phyloP scores from a whole-genome alignment of 768 basidiomycete genomes.

The Suillus spraguei region DNA sequence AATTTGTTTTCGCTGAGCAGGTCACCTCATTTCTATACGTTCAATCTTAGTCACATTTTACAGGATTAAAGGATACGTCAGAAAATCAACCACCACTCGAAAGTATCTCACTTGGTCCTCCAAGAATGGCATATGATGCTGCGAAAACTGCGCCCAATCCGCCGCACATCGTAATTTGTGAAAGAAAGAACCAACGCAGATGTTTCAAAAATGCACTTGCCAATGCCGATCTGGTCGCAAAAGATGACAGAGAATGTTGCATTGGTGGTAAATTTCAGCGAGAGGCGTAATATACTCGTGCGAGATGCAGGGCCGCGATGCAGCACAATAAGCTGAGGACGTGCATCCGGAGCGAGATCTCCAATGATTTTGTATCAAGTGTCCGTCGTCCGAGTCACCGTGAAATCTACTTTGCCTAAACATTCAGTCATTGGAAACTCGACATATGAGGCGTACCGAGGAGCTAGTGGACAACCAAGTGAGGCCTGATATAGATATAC shows the following conservation, averaged over 20 bases:
- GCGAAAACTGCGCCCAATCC: slow-evolving; percentile 30
- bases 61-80: slow-evolving; percentile 16
- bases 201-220: slow-evolving; percentile 28
- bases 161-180: slow-evolving; percentile 21
- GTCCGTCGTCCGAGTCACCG: slow-evolving; percentile 18
- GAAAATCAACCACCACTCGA: slow-evolving; percentile 37
- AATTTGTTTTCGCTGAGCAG: not conserved
- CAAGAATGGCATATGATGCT: slow-evolving; percentile 41
- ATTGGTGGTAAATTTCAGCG: slow-evolving; percentile 26
- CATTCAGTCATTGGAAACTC: slow-evolving; percentile 4
- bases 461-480: too few species aligned
- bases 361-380: slow-evolving; percentile 57
- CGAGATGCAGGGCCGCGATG: slow-evolving; percentile 54
- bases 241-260: slow-evolving; percentile 39
- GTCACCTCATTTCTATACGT: too few species aligned
- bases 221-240: slow-evolving; percentile 40
- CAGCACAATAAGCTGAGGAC: slow-evolving; percentile 48
- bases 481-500: too few species aligned
- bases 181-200: slow-evolving; percentile 32
- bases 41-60: not conserved
- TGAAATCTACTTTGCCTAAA: slow-evolving; percentile 6
- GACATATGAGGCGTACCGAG: not conserved
- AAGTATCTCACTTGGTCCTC: slow-evolving; percentile 43
- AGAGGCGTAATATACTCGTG: slow-evolving; percentile 42
- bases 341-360: slow-evolving; percentile 36